Evolutionary conservation across 805 yeast species (phyloP).

Genomic region (Saccharomyces eubayanus): DNA sequence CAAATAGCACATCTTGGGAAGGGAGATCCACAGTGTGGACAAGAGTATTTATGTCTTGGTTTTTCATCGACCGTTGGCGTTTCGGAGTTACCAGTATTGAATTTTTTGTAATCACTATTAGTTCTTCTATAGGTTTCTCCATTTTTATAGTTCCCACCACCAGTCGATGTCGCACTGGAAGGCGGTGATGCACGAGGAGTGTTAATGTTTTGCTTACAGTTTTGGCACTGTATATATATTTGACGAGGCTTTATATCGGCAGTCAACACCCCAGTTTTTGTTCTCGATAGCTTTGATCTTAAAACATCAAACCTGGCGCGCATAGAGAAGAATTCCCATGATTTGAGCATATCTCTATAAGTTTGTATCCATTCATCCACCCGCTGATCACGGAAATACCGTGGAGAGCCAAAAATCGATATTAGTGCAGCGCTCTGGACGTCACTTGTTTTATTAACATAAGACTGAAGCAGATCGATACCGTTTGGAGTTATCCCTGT

Average conservation of each 20-base stretch:
- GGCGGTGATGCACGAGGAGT: conserved; percentile 8
- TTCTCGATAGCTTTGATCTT: conserved; percentile 54
- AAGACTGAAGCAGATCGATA: conserved; percentile 71
- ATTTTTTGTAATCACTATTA: neutral
- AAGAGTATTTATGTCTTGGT: conserved; percentile 30
- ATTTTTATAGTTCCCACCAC: neutral
- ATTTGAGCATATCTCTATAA: conserved; percentile 60
- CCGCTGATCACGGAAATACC: conserved; percentile 65
- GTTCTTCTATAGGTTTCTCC: neutral
- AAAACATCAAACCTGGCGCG: conserved; percentile 83
- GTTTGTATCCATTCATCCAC: conserved; percentile 72
- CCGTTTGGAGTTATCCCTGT: conserved; percentile 90
- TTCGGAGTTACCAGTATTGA: neutral
- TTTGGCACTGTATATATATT: conserved; percentile 68
- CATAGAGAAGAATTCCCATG: conserved; percentile 70
- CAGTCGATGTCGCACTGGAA: conserved; percentile 1
- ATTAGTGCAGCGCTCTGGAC: conserved; percentile 86
- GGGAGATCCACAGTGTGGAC: conserved; percentile 83
- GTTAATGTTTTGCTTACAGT: conserved; percentile 70
- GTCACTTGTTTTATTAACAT: conserved; percentile 82
- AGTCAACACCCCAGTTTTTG: conserved; percentile 40
- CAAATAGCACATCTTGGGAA: conserved; percentile 90
- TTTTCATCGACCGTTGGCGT: neutral
- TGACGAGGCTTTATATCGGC: conserved; percentile 57
- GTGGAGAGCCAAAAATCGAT: conserved; percentile 72